phyloP scores from a whole-genome alignment of 1,284 basidiomycete species.

The Laetiporus sulphureus region DNA sequence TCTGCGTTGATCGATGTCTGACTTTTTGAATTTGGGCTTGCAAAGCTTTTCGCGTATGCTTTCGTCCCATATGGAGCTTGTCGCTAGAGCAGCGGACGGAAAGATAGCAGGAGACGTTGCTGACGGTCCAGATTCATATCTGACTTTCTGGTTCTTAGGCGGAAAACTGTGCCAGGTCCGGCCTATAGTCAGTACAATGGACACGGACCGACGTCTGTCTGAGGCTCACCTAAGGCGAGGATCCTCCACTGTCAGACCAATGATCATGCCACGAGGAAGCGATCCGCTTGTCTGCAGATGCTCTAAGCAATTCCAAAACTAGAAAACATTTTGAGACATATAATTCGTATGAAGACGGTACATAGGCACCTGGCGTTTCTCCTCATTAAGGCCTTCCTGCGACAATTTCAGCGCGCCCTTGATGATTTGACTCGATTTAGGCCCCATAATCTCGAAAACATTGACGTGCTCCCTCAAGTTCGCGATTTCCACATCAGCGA shows the following conservation, averaged over 20 bases:
- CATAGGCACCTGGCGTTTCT: too few relatives aligned
- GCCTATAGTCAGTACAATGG: not conserved
- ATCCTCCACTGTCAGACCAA: constrained; percentile 77
- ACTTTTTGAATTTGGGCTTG: constrained; percentile 73
- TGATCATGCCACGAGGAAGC: constrained; percentile 64
- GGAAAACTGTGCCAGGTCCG: constrained; percentile 58
- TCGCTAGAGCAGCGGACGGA: constrained; percentile 55
- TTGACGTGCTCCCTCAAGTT: constrained; percentile 70
- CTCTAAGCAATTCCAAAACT: constrained; percentile 68
- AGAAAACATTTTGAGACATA: not conserved
- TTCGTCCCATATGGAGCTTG: constrained; percentile 69
- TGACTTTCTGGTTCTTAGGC: constrained; percentile 60
- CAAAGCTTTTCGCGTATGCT: constrained; percentile 41
- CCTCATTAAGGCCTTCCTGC: too few relatives aligned
- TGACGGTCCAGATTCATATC: constrained; percentile 13
- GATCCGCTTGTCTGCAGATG: constrained; percentile 58
- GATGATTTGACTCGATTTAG: constrained; percentile 73
- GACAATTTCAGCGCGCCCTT: constrained; percentile 63
- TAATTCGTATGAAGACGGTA: not conserved
- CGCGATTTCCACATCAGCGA: constrained; percentile 50
- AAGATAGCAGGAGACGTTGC: constrained; percentile 32
- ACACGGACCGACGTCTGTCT: too few relatives aligned
- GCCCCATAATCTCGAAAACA: constrained; percentile 83
- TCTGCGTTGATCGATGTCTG: constrained; percentile 75
- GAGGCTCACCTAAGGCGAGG: constrained; percentile 69